These are phyloP conservation scores for Borealophlyctis nickersoniae DNA, from an alignment of 192 early-diverging fungal species.

Conservation along the genomic window DNA sequence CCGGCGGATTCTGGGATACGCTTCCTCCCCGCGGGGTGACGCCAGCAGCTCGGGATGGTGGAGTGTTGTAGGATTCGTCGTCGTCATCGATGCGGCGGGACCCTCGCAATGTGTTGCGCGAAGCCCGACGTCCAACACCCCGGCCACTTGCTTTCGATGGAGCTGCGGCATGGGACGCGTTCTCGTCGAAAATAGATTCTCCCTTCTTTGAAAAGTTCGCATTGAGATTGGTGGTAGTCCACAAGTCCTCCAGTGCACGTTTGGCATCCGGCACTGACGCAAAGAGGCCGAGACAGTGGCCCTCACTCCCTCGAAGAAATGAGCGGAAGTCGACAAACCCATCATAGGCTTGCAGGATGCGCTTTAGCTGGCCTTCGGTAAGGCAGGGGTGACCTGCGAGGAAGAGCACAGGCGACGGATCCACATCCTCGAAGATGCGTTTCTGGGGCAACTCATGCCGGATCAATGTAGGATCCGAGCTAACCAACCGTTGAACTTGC, in stretches of 20 bases:
- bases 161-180: too few relatives aligned
- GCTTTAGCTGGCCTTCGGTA: conserved; percentile 20
- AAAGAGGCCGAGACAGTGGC: conserved; percentile 17
- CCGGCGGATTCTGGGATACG: too few relatives aligned
- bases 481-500: conserved; percentile 18
- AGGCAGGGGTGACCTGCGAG: conserved; percentile 3
- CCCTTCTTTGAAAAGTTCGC: conserved; percentile 23
- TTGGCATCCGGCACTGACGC: conserved; percentile 6
- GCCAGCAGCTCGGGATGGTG: too few relatives aligned
- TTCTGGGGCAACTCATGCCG: too few relatives aligned
- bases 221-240: conserved; percentile 16
- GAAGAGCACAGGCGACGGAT: conserved; percentile 19
- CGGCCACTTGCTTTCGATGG: too few relatives aligned
- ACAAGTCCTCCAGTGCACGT: conserved; percentile 13
- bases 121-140: too few relatives aligned
- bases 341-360: conserved; percentile 5
- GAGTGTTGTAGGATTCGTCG: too few relatives aligned
- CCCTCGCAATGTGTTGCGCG: too few relatives aligned
- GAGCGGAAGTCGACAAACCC: conserved; percentile 22
- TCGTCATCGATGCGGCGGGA: too few relatives aligned
- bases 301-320: background rate
- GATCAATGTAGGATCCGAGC: conserved; percentile 10
- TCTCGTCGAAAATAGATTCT: background rate
- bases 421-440: too few relatives aligned
- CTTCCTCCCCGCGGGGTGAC: too few relatives aligned